Evolutionary conservation across 2,329 filamentous ascomycete species (phyloP).

Genomic region (Geosmithia putterillii): DNA sequence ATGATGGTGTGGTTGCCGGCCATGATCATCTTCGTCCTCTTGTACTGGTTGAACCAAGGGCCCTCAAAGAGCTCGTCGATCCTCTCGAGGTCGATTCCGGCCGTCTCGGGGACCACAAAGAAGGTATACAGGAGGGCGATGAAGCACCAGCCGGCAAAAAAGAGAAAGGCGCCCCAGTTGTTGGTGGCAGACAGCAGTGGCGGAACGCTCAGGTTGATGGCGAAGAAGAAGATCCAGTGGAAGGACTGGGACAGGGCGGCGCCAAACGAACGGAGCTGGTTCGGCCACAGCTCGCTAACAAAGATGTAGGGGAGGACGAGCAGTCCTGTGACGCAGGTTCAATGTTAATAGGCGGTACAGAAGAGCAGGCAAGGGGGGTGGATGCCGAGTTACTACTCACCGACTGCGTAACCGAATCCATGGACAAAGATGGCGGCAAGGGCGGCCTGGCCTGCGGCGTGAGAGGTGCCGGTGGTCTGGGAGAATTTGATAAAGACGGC

Average conservation of each 20-base stretch:
- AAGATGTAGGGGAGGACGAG: slow-evolving; percentile 30
- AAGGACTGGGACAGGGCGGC: slow-evolving; percentile 19
- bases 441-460: slow-evolving; percentile 20
- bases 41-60: slow-evolving; percentile 10
- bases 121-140: slow-evolving; percentile 22
- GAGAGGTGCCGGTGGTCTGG: slow-evolving; percentile 10
- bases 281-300: slow-evolving; percentile 30
- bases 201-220: slow-evolving; percentile 19
- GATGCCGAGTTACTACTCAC: slow-evolving; percentile 5
- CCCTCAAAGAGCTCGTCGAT: slow-evolving; percentile 22
- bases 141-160: slow-evolving; percentile 26
- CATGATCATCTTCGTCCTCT: no score
- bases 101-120: slow-evolving; percentile 24
- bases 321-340: slow-evolving; percentile 7
- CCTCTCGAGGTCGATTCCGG: slow-evolving; percentile 23
- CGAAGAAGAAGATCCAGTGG: slow-evolving; percentile 25
- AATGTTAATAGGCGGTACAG: neutral
- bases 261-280: slow-evolving; percentile 29
- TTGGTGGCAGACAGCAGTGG: slow-evolving; percentile 18
- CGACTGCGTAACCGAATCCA: slow-evolving; percentile 27
- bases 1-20: no score
- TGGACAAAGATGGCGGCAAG: slow-evolving; percentile 31
- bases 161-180: slow-evolving; percentile 29
- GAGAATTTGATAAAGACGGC: slow-evolving; percentile 23
- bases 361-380: neutral